Percentiles rank a stretch among this genome's conserved stretches.
Conservation (phyloP, 2,329 filamentous ascomycete species). For the Neofusicoccum umdonicola region DNA sequence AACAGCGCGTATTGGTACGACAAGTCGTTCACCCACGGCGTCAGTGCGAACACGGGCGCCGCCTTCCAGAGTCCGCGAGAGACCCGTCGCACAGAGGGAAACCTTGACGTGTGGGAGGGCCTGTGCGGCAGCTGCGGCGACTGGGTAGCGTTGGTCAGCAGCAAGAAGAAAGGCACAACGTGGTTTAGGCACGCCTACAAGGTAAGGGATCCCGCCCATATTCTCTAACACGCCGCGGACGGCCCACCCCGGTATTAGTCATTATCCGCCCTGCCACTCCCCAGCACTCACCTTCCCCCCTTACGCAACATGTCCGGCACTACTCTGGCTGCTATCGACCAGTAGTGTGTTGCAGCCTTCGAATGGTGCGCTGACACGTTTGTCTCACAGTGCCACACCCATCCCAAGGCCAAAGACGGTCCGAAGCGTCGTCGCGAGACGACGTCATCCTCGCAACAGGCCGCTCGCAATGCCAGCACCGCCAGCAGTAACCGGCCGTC, state of each 20-base stretch:
- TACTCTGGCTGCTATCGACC: not conserved
- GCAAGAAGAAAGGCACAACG: conserved; percentile 88
- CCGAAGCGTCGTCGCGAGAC: conserved; percentile 43
- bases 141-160: conserved; percentile 78
- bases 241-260: not conserved
- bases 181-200: conserved; percentile 92
- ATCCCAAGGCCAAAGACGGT: conserved; percentile 44
- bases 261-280: not conserved
- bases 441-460: conserved; percentile 22
- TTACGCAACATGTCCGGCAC: not conserved
- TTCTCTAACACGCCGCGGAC: conserved; percentile 1
- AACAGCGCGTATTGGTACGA: conserved; percentile 94
- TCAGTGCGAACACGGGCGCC: conserved; percentile 76
- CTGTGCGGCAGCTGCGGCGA: conserved; percentile 75
- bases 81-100: conserved; percentile 73
- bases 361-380: not conserved
- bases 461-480: not conserved
- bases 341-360: not conserved
- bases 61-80: conserved; percentile 76
- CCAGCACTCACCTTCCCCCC: not conserved
- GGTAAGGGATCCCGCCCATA: conserved; percentile 42
- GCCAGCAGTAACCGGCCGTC: not conserved
- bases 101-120: conserved; percentile 78
- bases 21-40: conserved; percentile 85
- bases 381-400: conserved; percentile 38